Evolutionary conservation across 805 yeast species (phyloP).

Genomic region (Candida pseudofarinosa): DNA sequence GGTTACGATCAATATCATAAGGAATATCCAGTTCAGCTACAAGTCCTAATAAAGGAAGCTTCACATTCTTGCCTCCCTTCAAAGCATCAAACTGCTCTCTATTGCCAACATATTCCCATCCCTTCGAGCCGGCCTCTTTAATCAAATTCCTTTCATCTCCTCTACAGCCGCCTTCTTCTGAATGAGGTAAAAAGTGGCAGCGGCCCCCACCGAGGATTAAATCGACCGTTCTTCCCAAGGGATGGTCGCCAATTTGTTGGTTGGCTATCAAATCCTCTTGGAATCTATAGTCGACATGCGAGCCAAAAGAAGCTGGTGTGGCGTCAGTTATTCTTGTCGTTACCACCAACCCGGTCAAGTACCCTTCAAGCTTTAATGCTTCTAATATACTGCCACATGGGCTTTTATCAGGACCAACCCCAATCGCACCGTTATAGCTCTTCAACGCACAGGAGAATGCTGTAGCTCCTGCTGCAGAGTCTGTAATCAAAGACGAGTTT

Average conservation of each 20-base stretch:
- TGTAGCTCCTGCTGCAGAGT: slow-evolving; percentile 97
- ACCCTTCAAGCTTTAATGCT: slow-evolving; percentile 79
- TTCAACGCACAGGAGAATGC: slow-evolving; percentile 85
- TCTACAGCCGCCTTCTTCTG: slow-evolving; percentile 59
- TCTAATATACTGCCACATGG: slow-evolving; percentile 90
- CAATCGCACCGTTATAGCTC: slow-evolving; percentile 87
- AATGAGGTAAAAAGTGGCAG: slow-evolving; percentile 66
- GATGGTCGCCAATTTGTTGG: slow-evolving; percentile 80
- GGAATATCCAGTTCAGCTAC: slow-evolving; percentile 79
- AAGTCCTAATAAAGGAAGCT: slow-evolving; percentile 72
- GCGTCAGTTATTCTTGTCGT: slow-evolving; percentile 93
- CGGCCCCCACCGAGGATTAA: slow-evolving; percentile 90
- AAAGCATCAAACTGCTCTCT: slow-evolving; percentile 54
- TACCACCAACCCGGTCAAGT: slow-evolving; percentile 83
- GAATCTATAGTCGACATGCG: slow-evolving; percentile 72
- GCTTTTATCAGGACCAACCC: slow-evolving; percentile 60
- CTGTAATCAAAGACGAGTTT: slow-evolving; percentile 73
- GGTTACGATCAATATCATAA: slow-evolving; percentile 73
- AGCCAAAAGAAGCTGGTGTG: slow-evolving; percentile 85
- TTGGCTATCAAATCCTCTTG: slow-evolving; percentile 85
- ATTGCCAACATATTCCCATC: slow-evolving; percentile 59
- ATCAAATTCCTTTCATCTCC: slow-evolving; percentile 66
- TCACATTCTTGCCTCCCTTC: slow-evolving; percentile 55
- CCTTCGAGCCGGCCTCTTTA: slow-evolving; percentile 48
- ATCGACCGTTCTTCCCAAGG: slow-evolving; percentile 76